Base-by-base conservation (phyloP, 441 rosid species). In the Sinapis alba region DNA sequence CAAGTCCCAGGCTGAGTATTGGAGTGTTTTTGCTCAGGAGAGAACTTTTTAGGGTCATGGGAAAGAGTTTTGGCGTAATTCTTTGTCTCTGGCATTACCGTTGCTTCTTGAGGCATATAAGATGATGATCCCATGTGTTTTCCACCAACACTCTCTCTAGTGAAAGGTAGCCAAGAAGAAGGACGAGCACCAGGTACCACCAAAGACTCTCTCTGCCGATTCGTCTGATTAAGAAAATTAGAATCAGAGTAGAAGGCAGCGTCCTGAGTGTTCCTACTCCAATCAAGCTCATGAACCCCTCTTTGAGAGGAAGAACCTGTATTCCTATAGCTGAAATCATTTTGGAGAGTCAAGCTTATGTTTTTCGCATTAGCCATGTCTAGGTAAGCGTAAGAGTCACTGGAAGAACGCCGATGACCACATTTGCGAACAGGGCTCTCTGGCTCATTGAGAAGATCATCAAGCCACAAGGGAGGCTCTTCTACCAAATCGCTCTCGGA, bases 401-500 rank as follows among this genome's bases (percentile, higher is more conserved):
- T 97, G 7, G 99, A 97, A 56, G 99, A 97, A 28, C 99, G 97
- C 62, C 99, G 84, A 87, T 97, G 99, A 78, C 94, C 93, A 41
- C 92, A 97, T 83, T 78, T 88, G 21, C 89, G 92, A 23, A 87
- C 97, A 62, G 98, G 98, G 23, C 94, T 94, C 71, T 96, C 98
- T 0, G 98, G 99, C 77, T 97, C 99, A 32, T 97, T 90, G 72
- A 97, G 98, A 67, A 94, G 94, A 84, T 97, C 99, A 84, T 97
- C 99, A 68, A 94, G 97, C 99, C 99, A 97, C 76, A 94, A 94
- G 66, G 99, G 99, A 79, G 90, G 98, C 82, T 94, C 99, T 60
- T 97, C 99, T 57, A 90, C 68, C 67, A 92, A 77, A 69, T 87
- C 69, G 59, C 94, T 90, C 85, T 94, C 99, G 10, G 99, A 97